Evolutionary conservation across 1,284 basidiomycete species (phyloP).

Genomic region (Ceratorhiza oryzae-sativae): DNA sequence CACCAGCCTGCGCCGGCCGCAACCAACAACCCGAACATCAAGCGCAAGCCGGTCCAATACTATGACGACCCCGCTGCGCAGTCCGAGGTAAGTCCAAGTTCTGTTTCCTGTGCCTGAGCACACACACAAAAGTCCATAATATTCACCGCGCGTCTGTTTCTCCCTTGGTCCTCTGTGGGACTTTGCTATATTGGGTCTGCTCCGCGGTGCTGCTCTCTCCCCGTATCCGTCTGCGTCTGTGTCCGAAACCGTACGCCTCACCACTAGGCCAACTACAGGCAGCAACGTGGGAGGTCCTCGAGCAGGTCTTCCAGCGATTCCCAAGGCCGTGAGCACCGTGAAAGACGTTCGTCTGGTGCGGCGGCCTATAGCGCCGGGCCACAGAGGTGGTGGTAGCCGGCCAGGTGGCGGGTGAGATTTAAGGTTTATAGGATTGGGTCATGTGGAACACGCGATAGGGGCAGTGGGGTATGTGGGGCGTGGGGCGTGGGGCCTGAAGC

Average conservation of each 20-base stretch:
- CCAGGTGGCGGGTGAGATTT: not conserved
- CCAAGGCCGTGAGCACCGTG: conserved; percentile 16
- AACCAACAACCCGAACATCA: not conserved
- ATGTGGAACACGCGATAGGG: not conserved
- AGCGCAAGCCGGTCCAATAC: conserved; percentile 31
- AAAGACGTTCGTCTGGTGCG: not conserved
- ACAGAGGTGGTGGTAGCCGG: conserved; percentile 18
- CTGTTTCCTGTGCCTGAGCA: conserved; percentile 1
- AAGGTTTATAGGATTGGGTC: not conserved
- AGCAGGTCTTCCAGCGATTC: conserved; percentile 35
- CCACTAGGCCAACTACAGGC: conserved; percentile 31
- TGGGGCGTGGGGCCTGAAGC: conserved; percentile 4
- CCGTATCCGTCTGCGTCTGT: not conserved
- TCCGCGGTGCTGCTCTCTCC: not conserved
- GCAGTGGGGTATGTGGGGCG: not conserved
- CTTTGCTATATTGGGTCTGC: not conserved
- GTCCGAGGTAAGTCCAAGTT: conserved; percentile 24
- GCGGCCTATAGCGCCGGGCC: conserved; percentile 1
- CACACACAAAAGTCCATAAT: not conserved
- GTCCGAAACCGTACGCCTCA: conserved; percentile 9
- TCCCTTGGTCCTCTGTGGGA: not conserved
- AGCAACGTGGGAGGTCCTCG: conserved; percentile 37
- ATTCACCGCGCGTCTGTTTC: conserved; percentile 3
- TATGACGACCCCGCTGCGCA: conserved; percentile 23
- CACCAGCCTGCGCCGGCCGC: not conserved